Conservation (phyloP, 2,329 filamentous ascomycete genomes). For the Magnaporthiopsis poae region DNA sequence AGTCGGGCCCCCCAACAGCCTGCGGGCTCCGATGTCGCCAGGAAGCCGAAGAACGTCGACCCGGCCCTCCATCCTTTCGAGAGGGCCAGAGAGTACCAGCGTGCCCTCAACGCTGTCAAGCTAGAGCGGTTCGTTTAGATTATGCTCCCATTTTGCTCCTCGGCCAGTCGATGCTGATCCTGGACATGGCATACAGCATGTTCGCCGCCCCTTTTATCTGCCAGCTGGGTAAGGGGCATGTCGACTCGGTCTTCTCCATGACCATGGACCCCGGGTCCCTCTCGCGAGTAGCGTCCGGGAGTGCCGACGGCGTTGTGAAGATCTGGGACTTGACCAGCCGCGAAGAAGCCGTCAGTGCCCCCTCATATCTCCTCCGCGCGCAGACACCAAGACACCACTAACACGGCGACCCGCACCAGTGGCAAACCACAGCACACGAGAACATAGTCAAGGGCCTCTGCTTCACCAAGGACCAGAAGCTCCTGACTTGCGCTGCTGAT, state of each 20-base stretch:
- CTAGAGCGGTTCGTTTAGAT: constrained; percentile 63
- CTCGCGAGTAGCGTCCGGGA: constrained; percentile 69
- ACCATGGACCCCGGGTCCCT: constrained; percentile 69
- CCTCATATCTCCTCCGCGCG: background rate
- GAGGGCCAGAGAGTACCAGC: constrained; percentile 73
- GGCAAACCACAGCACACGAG: constrained; percentile 69
- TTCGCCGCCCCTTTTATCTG: constrained; percentile 58
- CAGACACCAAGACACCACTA: constrained; percentile 27
- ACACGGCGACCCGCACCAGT: background rate
- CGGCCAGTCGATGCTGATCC: constrained; percentile 9
- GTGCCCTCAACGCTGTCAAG: constrained; percentile 68
- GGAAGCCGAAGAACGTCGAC: constrained; percentile 32
- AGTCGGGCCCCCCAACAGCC: constrained; percentile 7
- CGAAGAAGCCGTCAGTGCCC: constrained; percentile 36
- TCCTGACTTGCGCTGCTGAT: constrained; percentile 79
- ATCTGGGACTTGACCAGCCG: constrained; percentile 51
- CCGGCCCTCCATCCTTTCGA: constrained; percentile 84
- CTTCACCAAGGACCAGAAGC: constrained; percentile 76
- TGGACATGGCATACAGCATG: constrained; percentile 45
- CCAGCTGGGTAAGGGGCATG: constrained; percentile 80
- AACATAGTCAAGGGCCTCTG: constrained; percentile 86
- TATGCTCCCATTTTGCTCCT: background rate
- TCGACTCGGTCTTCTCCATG: constrained; percentile 78
- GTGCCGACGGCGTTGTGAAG: constrained; percentile 87
- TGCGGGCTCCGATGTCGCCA: constrained; percentile 7